Evolutionary conservation across 768 basidiomycete genomes (phyloP), one percentile per base, ranked within the genome.

Genomic region (Pleurotus eryngii): DNA sequence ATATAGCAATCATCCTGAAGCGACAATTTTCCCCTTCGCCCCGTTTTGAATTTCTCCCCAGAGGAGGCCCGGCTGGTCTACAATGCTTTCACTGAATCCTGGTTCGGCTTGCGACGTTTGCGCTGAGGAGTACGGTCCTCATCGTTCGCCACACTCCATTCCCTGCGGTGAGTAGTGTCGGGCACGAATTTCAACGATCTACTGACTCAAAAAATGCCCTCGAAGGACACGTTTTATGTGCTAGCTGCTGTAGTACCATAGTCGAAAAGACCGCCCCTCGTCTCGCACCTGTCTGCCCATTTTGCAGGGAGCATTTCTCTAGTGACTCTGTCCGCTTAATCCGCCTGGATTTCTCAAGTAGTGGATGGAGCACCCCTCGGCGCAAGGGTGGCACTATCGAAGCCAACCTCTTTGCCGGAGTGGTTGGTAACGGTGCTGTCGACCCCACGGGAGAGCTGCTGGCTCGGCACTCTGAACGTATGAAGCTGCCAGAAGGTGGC

Each of bases 21-120:
- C 51, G 39, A 54, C 55, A 56, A 43, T 55, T 39, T 50, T 67
- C 74, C 74, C 75, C 76, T 76, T 70, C 70, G 74, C 76, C 74
- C 74, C 77, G 70, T 64, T 70, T 60, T 63, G 68, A 74, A 73
- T 62, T 63, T 66, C 71, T 67, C 65, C 64, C 70, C 69, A 71
- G 71, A 66, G 72, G 73, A 73, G 71, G 69, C 68, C 74, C 71
- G 73, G 74, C 74, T 69, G 74, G 71, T 70, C 72, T 54, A 54
- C 68, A 67, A 92, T 92, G 90, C 83, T 92, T 76, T 87, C 89
- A 70, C 87, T 92, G 68, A 81, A 76, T 76, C 83, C 87, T 72
- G 87, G 87, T 73, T 90, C 87, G 64, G 80, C 85, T 71, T 92
- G 90, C 85, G 90, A 92, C 80, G 90, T 92, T 68, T 92, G 90